Conservation (phyloP, 2,329 filamentous ascomycete genomes). For the Thielaviopsis ethacetica region DNA sequence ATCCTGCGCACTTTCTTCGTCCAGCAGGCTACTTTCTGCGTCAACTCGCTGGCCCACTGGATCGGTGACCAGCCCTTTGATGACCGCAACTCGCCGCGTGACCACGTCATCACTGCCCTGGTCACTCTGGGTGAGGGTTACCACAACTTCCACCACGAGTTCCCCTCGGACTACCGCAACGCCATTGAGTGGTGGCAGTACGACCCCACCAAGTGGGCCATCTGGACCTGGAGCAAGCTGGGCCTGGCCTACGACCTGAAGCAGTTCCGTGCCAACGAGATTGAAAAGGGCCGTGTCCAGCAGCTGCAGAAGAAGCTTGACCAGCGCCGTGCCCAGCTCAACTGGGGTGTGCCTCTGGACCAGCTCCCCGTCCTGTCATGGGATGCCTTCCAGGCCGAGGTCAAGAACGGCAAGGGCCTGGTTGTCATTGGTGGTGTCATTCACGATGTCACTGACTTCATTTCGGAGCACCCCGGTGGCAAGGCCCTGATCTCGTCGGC, state of each 20-base stretch:
- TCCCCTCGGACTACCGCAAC: slow-evolving; percentile 85
- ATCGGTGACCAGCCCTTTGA: slow-evolving; percentile 86
- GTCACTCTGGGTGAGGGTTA: slow-evolving; percentile 79
- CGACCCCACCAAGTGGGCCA: slow-evolving; percentile 81
- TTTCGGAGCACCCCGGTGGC: slow-evolving; percentile 81
- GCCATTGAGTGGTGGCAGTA: slow-evolving; percentile 85
- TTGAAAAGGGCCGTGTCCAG: slow-evolving; percentile 80
- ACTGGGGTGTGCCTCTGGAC: slow-evolving; percentile 77
- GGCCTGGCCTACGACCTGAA: slow-evolving; percentile 77
- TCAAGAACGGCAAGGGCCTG: slow-evolving; percentile 62
- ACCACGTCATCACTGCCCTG: slow-evolving; percentile 72
- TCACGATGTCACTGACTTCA: slow-evolving; percentile 70
- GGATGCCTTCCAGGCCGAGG: slow-evolving; percentile 68
- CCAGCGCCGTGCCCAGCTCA: slow-evolving; percentile 63
- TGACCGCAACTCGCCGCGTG: slow-evolving; percentile 79
- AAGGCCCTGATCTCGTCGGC: slow-evolving; percentile 71
- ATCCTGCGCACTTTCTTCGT: slow-evolving; percentile 81
- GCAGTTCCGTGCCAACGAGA: slow-evolving; percentile 82
- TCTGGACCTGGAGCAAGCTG: slow-evolving; percentile 70
- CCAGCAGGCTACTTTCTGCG: slow-evolving; percentile 83
- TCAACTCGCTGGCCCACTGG: slow-evolving; percentile 84
- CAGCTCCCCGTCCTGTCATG: slow-evolving; percentile 73
- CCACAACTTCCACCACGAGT: slow-evolving; percentile 94
- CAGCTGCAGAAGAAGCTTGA: slow-evolving; percentile 87
- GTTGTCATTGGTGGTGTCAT: slow-evolving; percentile 70